Evolutionary conservation across 371 early-diverging fungal genomes (phyloP).

Genomic region (Mucor plumbeus): DNA sequence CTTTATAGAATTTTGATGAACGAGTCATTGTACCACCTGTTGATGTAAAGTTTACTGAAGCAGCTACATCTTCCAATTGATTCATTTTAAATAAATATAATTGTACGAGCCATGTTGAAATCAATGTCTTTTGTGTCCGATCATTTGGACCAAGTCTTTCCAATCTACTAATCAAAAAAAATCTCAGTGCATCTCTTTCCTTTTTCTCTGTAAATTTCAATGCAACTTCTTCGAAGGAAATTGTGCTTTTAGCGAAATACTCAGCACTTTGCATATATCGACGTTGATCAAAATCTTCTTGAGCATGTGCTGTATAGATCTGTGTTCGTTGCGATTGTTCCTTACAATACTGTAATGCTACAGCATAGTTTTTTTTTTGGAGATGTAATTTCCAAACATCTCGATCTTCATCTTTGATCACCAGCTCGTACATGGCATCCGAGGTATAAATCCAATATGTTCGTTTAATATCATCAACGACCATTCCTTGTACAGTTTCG

Average conservation of each 20-base stretch:
- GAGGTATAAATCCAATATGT: conserved; percentile 92
- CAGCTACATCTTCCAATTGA: conserved; percentile 66
- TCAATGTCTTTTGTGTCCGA: conserved; percentile 78
- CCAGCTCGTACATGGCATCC: conserved; percentile 81
- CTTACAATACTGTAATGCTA: conserved; percentile 79
- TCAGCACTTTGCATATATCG: conserved; percentile 81
- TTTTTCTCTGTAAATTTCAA: conserved; percentile 82
- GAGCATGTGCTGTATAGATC: conserved; percentile 86
- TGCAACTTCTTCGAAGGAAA: conserved; percentile 87
- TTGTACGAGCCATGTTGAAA: conserved; percentile 91
- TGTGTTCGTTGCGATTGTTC: conserved; percentile 79
- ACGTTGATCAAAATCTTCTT: conserved; percentile 78
- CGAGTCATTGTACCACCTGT: conserved; percentile 13
- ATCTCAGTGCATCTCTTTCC: conserved; percentile 77
- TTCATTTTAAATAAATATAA: conserved; percentile 81
- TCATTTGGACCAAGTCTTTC: conserved; percentile 69
- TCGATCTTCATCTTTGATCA: conserved; percentile 88
- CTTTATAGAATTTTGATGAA: conserved; percentile 40
- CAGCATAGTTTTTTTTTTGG: conserved; percentile 73
- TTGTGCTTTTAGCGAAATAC: conserved; percentile 82
- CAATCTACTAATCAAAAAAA: conserved; percentile 76
- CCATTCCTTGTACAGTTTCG: conserved; percentile 69
- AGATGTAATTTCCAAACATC: conserved; percentile 93
- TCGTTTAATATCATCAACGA: conserved; percentile 77
- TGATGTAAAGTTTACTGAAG: conserved; percentile 51